Evolutionary conservation across 192 early-diverging fungal species (phyloP), one percentile per base, ranked within the genome.

Genomic region (Umbelopsis isabellina): DNA sequence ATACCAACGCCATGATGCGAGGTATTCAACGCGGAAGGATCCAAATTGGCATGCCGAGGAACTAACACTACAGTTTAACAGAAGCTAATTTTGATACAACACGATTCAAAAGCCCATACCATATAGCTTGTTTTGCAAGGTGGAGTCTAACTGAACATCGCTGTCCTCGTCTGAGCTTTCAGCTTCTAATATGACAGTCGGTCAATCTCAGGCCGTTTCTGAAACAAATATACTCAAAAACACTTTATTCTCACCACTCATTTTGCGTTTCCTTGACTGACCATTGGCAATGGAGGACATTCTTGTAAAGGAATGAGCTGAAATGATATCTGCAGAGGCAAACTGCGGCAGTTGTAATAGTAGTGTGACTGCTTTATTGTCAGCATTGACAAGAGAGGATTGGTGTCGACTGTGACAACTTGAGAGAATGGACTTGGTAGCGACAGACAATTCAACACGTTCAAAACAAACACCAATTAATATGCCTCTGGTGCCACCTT

Each of bases 401-500:
- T 30, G 27, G 27, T 30, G 27, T 3, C 27, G 27, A 30, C 27
- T 3, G 3, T 2, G 27, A 30, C 3, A 30, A 30, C 27, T 30
- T 30, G 27, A 3, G 27, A 41, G 37, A 10, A 41, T 41, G 37
- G 37, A 16, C 2, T 13, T n/a, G 55, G 25, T 8, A 61, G 4
- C 2, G 21, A 9, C 51, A 52, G 9, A 52, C 21, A 52, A 52
- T 52, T 5, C n/a, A 52, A 20, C 21, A 10, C 51, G 12, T 0
- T 33, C 55, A 16, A 27, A 4, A 35, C 55, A 25, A 25, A 61
- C 25, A 18, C 30, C 27, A 12, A 16, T 30, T 8, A 61, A 35
- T 33, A 61, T 35, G 30, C 80, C 89, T 10, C 75, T 98, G 15
- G 95, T 98, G 0, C 97, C 97, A 2, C 94, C 95, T 23, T 80